Evolutionary conservation across 129 eudicot species (phyloP).

Genomic region (Arctium minus): DNA sequence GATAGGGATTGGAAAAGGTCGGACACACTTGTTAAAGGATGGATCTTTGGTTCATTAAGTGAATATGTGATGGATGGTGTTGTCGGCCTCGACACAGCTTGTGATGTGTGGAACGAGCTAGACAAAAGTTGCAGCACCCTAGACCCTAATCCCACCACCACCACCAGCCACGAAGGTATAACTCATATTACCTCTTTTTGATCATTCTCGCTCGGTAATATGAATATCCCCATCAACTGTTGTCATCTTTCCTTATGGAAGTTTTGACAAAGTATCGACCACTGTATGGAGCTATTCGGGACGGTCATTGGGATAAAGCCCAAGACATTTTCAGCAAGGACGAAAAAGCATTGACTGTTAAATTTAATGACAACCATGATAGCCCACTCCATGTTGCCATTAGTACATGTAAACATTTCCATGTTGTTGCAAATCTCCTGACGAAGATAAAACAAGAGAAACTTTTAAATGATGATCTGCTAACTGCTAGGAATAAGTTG

Average conservation of each 20-base stretch:
- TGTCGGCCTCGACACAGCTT: no score
- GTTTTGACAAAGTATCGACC: background rate
- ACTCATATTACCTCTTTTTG: no score
- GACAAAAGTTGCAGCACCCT: no score
- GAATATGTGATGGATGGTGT: no score
- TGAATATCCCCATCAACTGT: no score
- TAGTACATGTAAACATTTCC: background rate
- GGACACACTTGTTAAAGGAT: no score
- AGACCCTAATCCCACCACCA: no score
- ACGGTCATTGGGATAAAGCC: constrained; percentile 6
- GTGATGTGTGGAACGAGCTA: no score
- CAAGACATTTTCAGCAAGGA: background rate
- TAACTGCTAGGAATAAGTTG: background rate
- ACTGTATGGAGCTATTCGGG: background rate
- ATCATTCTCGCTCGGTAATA: no score
- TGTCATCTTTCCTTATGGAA: background rate
- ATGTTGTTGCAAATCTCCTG: background rate
- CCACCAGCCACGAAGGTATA: no score
- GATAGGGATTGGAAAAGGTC: no score
- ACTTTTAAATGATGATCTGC: background rate
- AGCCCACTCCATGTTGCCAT: constrained; percentile 4
- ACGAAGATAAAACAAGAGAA: background rate
- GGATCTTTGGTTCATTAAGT: no score
- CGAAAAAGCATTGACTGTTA: background rate
- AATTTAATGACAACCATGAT: background rate